Percentiles rank a stretch among this genome's conserved stretches.
Conservation (phyloP, 352 stramenopile genomes). For the Salisapilia sapeloensis region DNA sequence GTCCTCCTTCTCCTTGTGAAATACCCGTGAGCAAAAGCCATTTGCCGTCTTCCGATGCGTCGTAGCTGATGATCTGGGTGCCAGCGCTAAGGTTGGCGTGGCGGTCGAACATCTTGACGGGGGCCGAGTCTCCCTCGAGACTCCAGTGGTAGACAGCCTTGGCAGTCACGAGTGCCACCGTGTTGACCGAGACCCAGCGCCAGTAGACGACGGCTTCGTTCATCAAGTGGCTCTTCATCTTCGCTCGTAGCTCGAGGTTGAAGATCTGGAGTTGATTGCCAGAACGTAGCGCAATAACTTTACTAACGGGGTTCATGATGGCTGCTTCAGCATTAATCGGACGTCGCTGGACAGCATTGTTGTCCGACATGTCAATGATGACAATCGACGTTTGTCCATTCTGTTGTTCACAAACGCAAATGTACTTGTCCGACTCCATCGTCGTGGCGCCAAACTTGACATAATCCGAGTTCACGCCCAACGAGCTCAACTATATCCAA, state of each 20-base stretch:
- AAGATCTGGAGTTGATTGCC: conserved; percentile 98
- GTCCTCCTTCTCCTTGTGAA: conserved; percentile 83
- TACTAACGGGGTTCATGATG: conserved; percentile 98
- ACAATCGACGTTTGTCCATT: conserved; percentile 81
- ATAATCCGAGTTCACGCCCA: conserved; percentile 83
- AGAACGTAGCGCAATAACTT: conserved; percentile 75
- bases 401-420: conserved; percentile 86
- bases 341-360: conserved; percentile 81
- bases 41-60: conserved; percentile 93
- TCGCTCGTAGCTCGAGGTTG: conserved; percentile 98
- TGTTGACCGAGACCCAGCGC: conserved; percentile 95
- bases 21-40: conserved; percentile 99
- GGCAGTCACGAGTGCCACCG: conserved; percentile 94
- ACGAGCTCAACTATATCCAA: conserved; percentile 42
- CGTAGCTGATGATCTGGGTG: conserved; percentile 99
- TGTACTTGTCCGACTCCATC: conserved; percentile 97
- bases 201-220: conserved; percentile 94
- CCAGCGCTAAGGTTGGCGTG: conserved; percentile 86
- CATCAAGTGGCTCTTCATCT: conserved; percentile 94
- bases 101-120: conserved; percentile 96
- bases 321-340: conserved; percentile 98
- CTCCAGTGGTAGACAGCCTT: conserved; percentile 97
- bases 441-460: conserved; percentile 88
- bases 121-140: conserved; percentile 83
- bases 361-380: conserved; percentile 84